Percentiles rank a stretch among this genome's conserved stretches.
Conservation (phyloP, 2,329 filamentous ascomycete genomes). For the Orbilia blumenaviensis region DNA sequence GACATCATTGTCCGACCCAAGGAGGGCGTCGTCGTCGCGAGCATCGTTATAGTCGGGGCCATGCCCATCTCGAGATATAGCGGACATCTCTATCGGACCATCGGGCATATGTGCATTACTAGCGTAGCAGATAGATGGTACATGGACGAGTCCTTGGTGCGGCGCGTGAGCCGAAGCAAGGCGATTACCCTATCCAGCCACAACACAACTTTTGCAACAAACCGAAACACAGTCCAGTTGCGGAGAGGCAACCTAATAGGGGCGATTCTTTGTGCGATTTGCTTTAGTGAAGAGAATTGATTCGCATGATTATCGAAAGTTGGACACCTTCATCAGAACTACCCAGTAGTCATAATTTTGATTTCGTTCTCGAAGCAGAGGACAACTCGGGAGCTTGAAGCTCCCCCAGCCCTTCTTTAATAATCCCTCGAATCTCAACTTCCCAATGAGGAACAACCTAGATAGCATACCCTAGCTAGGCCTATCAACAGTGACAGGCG, state of each 20-base stretch:
- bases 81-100: constrained; percentile 41
- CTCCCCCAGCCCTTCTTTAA: neutral
- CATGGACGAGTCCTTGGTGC: neutral
- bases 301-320: too few relatives aligned
- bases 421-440: neutral
- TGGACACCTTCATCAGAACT: too few relatives aligned
- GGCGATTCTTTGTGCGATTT: too few relatives aligned
- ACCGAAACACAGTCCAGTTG: neutral
- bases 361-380: neutral
- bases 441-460: constrained; percentile 4
- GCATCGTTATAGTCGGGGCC: constrained; percentile 11
- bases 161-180: constrained; percentile 7
- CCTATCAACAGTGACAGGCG: neutral
- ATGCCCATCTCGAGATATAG: constrained; percentile 21
- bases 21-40: constrained; percentile 47
- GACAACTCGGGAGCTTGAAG: neutral
- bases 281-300: too few relatives aligned
- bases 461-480: constrained; percentile 21
- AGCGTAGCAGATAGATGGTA: constrained; percentile 7
- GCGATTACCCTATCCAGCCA: constrained; percentile 4
- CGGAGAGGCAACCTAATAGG: too few relatives aligned
- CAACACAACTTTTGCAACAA: constrained; percentile 41
- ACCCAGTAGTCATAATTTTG: neutral
- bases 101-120: constrained; percentile 28
- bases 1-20: constrained; percentile 46